Evolutionary conservation across 352 stramenopile genomes (phyloP).

Genomic region (Phytophthora sojae): DNA sequence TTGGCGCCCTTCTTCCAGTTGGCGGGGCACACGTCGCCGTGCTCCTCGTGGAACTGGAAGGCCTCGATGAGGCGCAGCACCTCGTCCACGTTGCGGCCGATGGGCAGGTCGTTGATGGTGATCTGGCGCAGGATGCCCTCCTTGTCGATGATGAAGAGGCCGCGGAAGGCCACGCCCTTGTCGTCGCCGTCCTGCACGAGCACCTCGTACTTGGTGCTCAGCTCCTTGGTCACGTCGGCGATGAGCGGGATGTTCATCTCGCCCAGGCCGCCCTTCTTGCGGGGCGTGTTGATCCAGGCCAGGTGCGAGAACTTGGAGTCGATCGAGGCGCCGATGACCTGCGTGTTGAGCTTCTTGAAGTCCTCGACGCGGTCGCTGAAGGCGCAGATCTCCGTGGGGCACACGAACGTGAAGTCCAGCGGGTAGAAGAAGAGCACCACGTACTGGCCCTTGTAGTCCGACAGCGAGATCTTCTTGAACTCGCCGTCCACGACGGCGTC

Average conservation of each 20-base stretch:
- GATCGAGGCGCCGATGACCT: slow-evolving; percentile 80
- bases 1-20: slow-evolving; percentile 92
- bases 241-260: slow-evolving; percentile 93
- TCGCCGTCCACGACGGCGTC: slow-evolving; percentile 83
- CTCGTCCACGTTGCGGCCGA: slow-evolving; percentile 92
- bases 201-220: slow-evolving; percentile 87
- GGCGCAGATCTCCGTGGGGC: slow-evolving; percentile 91
- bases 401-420: slow-evolving; percentile 93
- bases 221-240: slow-evolving; percentile 89
- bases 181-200: slow-evolving; percentile 73
- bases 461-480: slow-evolving; percentile 86
- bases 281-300: slow-evolving; percentile 90
- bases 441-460: slow-evolving; percentile 91
- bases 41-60: slow-evolving; percentile 93
- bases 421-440: slow-evolving; percentile 95
- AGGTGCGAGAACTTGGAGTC: slow-evolving; percentile 92
- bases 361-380: slow-evolving; percentile 86
- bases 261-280: slow-evolving; percentile 90
- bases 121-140: slow-evolving; percentile 85
- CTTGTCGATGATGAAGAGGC: slow-evolving; percentile 93
- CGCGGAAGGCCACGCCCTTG: slow-evolving; percentile 82
- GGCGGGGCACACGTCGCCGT: slow-evolving; percentile 92
- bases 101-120: slow-evolving; percentile 90
- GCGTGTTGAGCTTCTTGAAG: slow-evolving; percentile 81
- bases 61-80: slow-evolving; percentile 91